Base-by-base conservation (phyloP, 257 asterid genomes). In the Cinchona pubescens region DNA sequence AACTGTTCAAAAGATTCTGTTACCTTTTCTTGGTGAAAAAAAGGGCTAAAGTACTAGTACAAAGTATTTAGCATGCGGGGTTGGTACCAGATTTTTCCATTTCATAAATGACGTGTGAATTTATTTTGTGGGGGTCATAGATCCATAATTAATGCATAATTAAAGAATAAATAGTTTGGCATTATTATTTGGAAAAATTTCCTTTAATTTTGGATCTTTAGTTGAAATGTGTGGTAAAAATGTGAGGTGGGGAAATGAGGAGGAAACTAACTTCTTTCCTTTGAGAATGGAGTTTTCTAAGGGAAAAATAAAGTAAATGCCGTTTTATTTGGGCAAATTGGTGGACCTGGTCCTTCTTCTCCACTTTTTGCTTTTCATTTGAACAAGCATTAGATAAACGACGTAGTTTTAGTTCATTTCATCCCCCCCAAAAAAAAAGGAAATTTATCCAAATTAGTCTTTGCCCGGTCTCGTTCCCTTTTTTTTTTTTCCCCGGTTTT, bases 251-350 rank as follows among this genome's bases (percentile, higher is more conserved):
- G 56, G 73, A 72, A 66, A 61, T 69, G 51, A 82, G 14, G 30
- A 25, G 58, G 58, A 70, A 70, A 61, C 35, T 45, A 69, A 77
- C 71, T 27, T 46, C 48, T 53, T 78, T 51, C 84, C 81, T 78
- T 80, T 60, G 79, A 81, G 78, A 80, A 80, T 67, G 82, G 87
- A 81, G 88, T 35, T 75, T 77, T 81, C 72, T 73, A 62, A 76
- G 85, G 69, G 49, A 35, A 19, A 56, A 67, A n/a, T n/a, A n/a
- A 16, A 83, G 77, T 81, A 77, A 84, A 66, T 83, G 88, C 85
- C 90, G 90, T 87, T 82, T 83, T 78, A 80, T 83, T 75, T 76
- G 90, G 90, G 90, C 76, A 73, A 74, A 62, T 63, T 34, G 65
- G 87, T 76, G 83, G 90, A 84, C 88, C 83, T 76, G 29, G 78